Evolutionary conservation across 2,329 filamentous ascomycete species (phyloP), one percentile per base, ranked within the genome.

Genomic region (Fusarium poae): DNA sequence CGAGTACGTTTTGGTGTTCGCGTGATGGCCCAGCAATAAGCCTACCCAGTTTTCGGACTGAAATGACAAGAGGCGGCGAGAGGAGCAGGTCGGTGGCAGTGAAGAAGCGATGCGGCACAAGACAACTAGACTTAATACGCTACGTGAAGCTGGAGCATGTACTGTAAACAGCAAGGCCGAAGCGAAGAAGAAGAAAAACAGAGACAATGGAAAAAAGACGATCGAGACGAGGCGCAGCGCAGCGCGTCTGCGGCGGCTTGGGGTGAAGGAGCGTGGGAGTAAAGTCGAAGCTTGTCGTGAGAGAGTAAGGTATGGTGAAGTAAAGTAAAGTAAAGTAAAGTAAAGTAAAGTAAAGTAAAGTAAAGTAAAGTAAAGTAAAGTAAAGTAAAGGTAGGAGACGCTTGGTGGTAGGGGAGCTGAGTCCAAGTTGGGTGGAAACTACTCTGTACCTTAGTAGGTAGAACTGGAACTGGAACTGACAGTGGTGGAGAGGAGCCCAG

Each of bases 211-310:
- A 67, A 64, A 67, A 67, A 57, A 65, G 57, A 61, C 58, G 56
- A 60, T 65, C 43, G 53, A 56, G 62, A 67, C 57, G 57, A 61
- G 62, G 67, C 71, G 73, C 72, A 63, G 72, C 72, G 64, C 72
- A 65, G 71, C 72, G 72, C 72, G 69, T 71, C 58, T 68, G 62
- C 64, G 70, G 53, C 60, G 50, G 60, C 61, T 71, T 65, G 44
- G 58, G 61, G 61, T 67, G 73, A 75, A 75, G 70, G 72, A 75
- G 73, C 71, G 73, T 75, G 66, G 59, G 65, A 74, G 65, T 72
- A 71, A 65, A 75, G 65, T 71, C 70, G 73, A 75, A 70, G 72
- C 72, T 73, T 62, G 72, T 74, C 70, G 72, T 73, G 68, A 70
- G 57, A 70, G 65, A 63, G 30, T 53, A 59, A 59, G 37, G 62